Evolutionary conservation across 2,329 filamentous ascomycete genomes (phyloP), one percentile per base, ranked within the genome.

Genomic region (Daldinia sp.): DNA sequence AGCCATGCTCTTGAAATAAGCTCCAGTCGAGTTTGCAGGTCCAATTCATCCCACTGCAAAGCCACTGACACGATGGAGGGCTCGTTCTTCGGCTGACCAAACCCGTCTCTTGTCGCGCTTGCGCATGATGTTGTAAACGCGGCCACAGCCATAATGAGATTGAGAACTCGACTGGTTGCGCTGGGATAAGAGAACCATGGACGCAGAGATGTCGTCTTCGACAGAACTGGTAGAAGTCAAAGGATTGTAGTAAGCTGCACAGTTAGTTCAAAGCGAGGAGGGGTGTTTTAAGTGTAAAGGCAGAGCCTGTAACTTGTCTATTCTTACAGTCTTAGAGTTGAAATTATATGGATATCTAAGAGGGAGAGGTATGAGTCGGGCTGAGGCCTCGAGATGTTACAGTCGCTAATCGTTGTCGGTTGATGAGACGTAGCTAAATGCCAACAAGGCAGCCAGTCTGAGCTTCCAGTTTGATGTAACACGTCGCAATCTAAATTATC

Each of bases 101-200:
- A 79, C 74, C 68, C 78, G 78, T 75, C 80, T 81, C 74, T 79
- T 79, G 76, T 79, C 80, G 79, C 82, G 78, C 75, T 78, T 77
- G 78, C 80, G 78, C 77, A 80, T 73, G 79, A 80, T 70, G 78
- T 77, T 78, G 83, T 76, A 80, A 86, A 80, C 73, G 81, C 80
- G 81, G 81, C 82, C 78, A 84, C 79, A 79, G 86, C 86, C 86
- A 88, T 88, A 78, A 75, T 86, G 83, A 78, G 78, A 81, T 79
- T 81, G 79, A 74, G 79, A 81, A 78, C 81, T 84, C 79, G 79
- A 82, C 73, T 77, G 75, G 74, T 81, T 75, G 78, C 78, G 75
- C 73, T 73, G 73, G 72, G 78, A 75, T 79, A 79, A 81, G 79
- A 82, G 78, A 85, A 82, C 82, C 86, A 88, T 88, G 85, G 83